A percentile compares a stretch with the other conserved stretches of the same genome.
These are phyloP conservation scores for Saksenaea vasiformis DNA, from an alignment of 371 early-diverging fungal species.

Conservation along the genomic window DNA sequence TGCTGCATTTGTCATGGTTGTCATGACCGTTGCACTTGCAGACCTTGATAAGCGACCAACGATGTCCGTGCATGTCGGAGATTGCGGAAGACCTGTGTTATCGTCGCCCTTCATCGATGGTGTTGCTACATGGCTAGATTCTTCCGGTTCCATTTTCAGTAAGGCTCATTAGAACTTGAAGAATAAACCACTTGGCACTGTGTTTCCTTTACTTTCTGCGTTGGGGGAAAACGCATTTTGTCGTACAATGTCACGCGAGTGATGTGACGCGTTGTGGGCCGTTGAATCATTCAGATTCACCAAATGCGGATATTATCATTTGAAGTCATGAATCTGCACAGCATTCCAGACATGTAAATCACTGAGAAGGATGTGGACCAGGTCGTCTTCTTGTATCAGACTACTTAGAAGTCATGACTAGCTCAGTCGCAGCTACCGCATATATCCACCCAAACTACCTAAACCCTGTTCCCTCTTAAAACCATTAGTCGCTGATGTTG, in stretches of 20 bases:
- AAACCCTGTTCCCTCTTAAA: too few relatives aligned
- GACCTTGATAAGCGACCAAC: constrained; percentile 8
- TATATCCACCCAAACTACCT: too few relatives aligned
- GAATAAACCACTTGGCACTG: neutral
- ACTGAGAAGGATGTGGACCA: too few relatives aligned
- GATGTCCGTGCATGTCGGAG: constrained; percentile 1
- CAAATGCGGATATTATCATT: too few relatives aligned
- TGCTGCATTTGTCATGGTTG: constrained; percentile 8
- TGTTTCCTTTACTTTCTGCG: neutral
- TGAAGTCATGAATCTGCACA: too few relatives aligned
- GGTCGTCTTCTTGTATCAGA: too few relatives aligned
- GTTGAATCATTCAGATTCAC: too few relatives aligned
- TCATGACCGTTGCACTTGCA: constrained; percentile 10
- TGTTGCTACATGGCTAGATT: neutral
- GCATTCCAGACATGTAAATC: too few relatives aligned
- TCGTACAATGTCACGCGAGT: neutral
- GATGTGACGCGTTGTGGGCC: neutral
- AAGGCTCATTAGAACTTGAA: neutral
- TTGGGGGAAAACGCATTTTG: neutral
- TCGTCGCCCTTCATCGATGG: neutral
- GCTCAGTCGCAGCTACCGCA: too few relatives aligned
- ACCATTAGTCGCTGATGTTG: too few relatives aligned
- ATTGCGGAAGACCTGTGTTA: neutral
- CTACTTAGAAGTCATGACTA: too few relatives aligned
- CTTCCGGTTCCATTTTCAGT: neutral